Evolutionary conservation across 1,284 basidiomycete genomes (phyloP), one percentile per base, ranked within the genome.

Genomic region (Volvariella surrecta): DNA sequence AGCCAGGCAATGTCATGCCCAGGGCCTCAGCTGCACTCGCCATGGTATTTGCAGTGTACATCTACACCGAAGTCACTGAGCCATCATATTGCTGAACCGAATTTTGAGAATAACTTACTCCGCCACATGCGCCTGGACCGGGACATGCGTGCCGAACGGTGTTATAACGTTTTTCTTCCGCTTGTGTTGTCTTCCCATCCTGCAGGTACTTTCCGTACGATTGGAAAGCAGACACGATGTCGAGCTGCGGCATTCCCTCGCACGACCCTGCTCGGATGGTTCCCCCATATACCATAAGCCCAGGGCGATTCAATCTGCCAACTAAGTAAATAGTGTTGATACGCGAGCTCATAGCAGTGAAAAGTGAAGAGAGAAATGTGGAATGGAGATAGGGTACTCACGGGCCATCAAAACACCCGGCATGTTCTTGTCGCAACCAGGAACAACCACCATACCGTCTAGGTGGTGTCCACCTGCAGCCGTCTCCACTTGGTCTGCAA

Each of bases 391-490:
- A 59, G 54, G 42, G 52, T 48, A 80, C 89, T 68, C 55, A 91
- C 89, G 76, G 45, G 90, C 92, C 71, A 95, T 96, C 53, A 95
- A 67, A 32, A 92, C 90, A 46, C 93, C 93, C 8, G 93, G 93
- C 92, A 96, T 96, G 64, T 97, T 97, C 68, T 96, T 97, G 69
- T 97, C 93, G 60, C 93, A 97, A 28, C 93, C 93, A 30, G 95
- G 95, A 40, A 98, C 74, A 45, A 90, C 90, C 37, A 97, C 90
- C 85, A 96, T 92, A 32, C 90, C 95, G 59, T 98, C 95, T n/a
- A 98, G 77, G 79, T 93, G 96, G 63, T 99, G 95, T 4, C 93
- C 95, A 21, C 89, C 91, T n/a, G 87, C 94, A 22, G 91, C 93
- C 4, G 89, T 88, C 69, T 98, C 94, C 24, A 98, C 93, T 58